Evolutionary conservation across 805 yeast genomes (phyloP).

Genomic region (Pichia cabralensis): DNA sequence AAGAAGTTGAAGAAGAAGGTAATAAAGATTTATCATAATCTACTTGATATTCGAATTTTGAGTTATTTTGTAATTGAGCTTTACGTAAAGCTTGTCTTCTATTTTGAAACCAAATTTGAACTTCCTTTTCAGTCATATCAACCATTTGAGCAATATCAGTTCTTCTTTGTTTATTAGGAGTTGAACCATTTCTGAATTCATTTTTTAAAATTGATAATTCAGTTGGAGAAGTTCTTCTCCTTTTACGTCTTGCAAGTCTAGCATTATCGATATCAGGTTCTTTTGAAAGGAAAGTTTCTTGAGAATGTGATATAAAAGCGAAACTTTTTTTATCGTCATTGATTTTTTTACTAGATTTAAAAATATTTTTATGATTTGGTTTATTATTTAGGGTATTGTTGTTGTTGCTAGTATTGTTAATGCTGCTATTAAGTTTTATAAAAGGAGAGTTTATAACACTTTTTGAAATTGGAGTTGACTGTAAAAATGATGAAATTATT

Average conservation of each 20-base stretch:
- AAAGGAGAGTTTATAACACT: no score
- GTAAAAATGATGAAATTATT: background rate
- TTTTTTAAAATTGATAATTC: constrained; percentile 74
- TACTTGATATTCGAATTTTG: background rate
- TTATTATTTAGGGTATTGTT: no score
- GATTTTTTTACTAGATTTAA: constrained; percentile 2
- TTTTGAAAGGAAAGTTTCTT: constrained; percentile 72
- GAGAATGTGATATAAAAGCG: constrained; percentile 92
- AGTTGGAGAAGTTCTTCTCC: constrained; percentile 88
- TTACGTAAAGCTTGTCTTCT: constrained; percentile 76
- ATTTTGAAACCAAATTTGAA: constrained; percentile 98
- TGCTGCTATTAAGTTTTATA: no score
- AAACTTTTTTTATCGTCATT: constrained; percentile 32
- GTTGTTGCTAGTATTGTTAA: background rate
- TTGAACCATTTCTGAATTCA: constrained; percentile 67
- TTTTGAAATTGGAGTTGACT: background rate
- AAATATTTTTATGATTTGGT: no score
- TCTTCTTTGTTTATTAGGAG: constrained; percentile 74
- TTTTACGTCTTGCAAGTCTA: constrained; percentile 85
- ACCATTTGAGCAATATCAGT: constrained; percentile 70
- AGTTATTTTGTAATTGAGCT: constrained; percentile 2
- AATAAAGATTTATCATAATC: no score
- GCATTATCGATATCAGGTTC: constrained; percentile 84
- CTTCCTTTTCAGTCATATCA: constrained; percentile 94
- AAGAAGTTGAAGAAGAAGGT: no score